Evolutionary conservation across 306 rosid species (phyloP).

Genomic region (Quercus cerris): DNA sequence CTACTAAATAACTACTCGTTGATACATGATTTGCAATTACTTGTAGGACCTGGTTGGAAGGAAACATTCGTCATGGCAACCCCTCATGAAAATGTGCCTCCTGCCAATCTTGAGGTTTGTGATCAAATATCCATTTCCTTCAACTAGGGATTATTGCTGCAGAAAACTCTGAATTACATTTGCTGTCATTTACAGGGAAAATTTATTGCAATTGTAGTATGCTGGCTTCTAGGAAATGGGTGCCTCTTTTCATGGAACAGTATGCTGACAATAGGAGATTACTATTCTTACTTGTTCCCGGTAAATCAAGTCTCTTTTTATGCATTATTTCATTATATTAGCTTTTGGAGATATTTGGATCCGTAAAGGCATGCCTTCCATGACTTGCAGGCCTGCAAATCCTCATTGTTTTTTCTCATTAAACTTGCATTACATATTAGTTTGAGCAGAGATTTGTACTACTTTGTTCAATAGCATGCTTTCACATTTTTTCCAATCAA

Average conservation of each 20-base stretch:
- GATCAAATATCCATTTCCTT: background rate
- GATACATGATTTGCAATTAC: too few relatives aligned
- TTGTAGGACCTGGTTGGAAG: too few relatives aligned
- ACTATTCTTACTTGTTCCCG: constrained; percentile 73
- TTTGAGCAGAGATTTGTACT: background rate
- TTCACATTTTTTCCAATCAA: background rate
- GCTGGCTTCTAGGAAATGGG: constrained; percentile 95
- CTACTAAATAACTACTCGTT: too few relatives aligned
- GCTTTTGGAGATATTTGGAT: constrained; percentile 1
- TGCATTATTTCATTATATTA: background rate
- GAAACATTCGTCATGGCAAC: background rate
- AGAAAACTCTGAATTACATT: constrained; percentile 6
- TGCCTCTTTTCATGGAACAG: constrained; percentile 90
- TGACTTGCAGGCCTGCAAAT: background rate
- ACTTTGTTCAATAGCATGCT: background rate
- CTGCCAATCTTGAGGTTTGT: constrained; percentile 3
- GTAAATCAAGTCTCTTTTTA: constrained; percentile 30
- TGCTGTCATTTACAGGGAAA: constrained; percentile 51
- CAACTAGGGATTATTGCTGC: background rate
- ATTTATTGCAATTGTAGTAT: constrained; percentile 45
- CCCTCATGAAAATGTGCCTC: background rate
- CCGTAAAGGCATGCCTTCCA: background rate
- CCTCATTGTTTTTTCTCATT: background rate
- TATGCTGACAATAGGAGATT: constrained; percentile 86
- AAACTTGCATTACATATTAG: background rate